phyloP scores from a whole-genome alignment of 163 green algal species.

The Scenedesmus sp. region DNA sequence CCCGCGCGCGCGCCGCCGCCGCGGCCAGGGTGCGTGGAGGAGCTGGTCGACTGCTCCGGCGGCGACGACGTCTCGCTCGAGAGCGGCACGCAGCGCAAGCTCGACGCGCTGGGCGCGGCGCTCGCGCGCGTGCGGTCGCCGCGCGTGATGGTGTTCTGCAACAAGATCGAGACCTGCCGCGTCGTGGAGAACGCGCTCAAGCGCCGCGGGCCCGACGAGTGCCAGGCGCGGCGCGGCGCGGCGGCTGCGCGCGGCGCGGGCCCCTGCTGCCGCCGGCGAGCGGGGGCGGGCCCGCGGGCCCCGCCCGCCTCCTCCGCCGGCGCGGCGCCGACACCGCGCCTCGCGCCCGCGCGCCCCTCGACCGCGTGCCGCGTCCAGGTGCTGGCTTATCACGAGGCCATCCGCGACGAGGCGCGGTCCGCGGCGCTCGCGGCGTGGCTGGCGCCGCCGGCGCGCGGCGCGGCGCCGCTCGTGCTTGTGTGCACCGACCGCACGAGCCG shows the following conservation, averaged over 20 bases:
- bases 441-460: conserved; percentile 6
- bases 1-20: background rate
- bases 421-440: conserved; percentile 68
- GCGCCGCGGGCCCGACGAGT: background rate
- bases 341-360: too few relatives aligned
- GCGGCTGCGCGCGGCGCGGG: too few relatives aligned
- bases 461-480: conserved; percentile 76
- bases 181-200: conserved; percentile 85
- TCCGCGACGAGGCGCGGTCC: conserved; percentile 64
- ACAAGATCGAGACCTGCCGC: conserved; percentile 95
- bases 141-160: conserved; percentile 87
- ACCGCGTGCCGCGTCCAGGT: conserved; percentile 59
- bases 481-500: conserved; percentile 88
- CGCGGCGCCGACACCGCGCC: too few relatives aligned
- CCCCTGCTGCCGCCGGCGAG: too few relatives aligned
- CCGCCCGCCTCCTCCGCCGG: too few relatives aligned
- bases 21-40: conserved; percentile 72
- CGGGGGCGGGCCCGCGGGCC: too few relatives aligned
- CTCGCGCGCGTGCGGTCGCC: conserved; percentile 30
- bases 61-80: conserved; percentile 86
- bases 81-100: conserved; percentile 80
- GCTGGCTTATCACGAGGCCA: conserved; percentile 89
- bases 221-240: too few relatives aligned
- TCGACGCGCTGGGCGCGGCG: conserved; percentile 55
- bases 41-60: conserved; percentile 93